phyloP scores from a whole-genome alignment of 2,329 filamentous ascomycete species.

The Hansfordia pulvinata region DNA sequence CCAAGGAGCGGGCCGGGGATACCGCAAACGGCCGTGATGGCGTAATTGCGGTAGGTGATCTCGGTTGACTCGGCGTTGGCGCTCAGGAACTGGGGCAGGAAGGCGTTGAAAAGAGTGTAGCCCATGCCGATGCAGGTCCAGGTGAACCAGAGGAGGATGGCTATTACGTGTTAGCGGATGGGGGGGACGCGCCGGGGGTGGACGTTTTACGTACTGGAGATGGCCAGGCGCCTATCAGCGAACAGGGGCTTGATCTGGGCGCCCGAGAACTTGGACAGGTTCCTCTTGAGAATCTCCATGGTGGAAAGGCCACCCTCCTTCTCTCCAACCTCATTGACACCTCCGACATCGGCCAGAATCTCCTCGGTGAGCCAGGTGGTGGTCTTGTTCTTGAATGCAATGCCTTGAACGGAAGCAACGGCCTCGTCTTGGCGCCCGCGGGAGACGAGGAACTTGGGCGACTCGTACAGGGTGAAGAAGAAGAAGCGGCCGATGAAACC shows the following conservation, averaged over 20 bases:
- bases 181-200: too few species aligned
- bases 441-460: conserved; percentile 30
- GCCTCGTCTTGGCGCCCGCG: conserved; percentile 30
- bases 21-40: conserved; percentile 19
- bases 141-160: conserved; percentile 34
- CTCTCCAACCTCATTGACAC: conserved; percentile 7
- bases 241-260: conserved; percentile 41
- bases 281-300: conserved; percentile 22
- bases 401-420: conserved; percentile 29
- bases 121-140: conserved; percentile 47
- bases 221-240: conserved; percentile 33
- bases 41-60: conserved; percentile 18
- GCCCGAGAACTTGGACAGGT: conserved; percentile 35
- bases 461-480: conserved; percentile 32
- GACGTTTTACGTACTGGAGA: too few species aligned
- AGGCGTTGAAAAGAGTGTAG: conserved; percentile 42
- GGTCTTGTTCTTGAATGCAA: conserved; percentile 24
- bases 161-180: too few species aligned
- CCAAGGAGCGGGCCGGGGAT: conserved; percentile 24
- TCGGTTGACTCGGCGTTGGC: conserved; percentile 15
- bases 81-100: conserved; percentile 16
- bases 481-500: conserved; percentile 30
- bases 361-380: conserved; percentile 21
- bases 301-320: conserved; percentile 5
- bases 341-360: conserved; percentile 13